Evolutionary conservation across 306 rosid species (phyloP).

Genomic region (Cucurbita pepo): DNA sequence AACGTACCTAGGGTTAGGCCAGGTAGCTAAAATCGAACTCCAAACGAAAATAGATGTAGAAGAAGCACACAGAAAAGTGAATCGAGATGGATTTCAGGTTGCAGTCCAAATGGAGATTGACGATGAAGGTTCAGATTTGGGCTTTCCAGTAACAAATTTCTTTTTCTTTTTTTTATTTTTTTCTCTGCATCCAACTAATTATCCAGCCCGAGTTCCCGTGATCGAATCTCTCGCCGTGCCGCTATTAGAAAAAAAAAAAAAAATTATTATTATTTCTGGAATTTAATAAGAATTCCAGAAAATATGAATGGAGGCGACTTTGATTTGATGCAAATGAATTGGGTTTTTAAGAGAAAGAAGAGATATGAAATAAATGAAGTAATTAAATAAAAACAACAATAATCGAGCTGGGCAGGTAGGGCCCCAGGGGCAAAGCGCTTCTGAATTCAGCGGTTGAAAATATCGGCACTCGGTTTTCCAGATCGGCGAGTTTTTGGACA

Average conservation of each 20-base stretch:
- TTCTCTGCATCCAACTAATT: slow-evolving; percentile 21
- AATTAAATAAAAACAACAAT: neutral
- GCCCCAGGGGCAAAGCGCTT: neutral
- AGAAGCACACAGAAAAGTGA: neutral
- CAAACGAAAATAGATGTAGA: neutral
- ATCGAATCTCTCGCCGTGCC: slow-evolving; percentile 41
- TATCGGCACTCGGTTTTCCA: neutral
- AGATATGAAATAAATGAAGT: neutral
- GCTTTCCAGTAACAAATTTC: neutral
- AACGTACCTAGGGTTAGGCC: neutral
- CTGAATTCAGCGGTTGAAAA: neutral
- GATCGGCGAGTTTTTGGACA: neutral
- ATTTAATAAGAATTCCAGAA: neutral
- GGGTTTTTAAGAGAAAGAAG: neutral
- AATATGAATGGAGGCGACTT: neutral
- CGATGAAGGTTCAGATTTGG: slow-evolving; percentile 2
- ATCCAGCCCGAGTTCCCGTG: slow-evolving; percentile 17
- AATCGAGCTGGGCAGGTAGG: neutral
- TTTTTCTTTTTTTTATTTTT: neutral
- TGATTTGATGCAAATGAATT: neutral
- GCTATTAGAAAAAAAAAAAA: neutral
- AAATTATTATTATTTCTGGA: neutral
- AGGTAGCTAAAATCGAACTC: neutral
- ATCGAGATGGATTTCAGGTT: neutral
- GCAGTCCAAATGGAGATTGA: neutral